A percentile compares a stretch with the other conserved stretches of the same genome.
Conservation (phyloP, 495 filamentous ascomycete genomes). For the Aspergillus asperescens region DNA sequence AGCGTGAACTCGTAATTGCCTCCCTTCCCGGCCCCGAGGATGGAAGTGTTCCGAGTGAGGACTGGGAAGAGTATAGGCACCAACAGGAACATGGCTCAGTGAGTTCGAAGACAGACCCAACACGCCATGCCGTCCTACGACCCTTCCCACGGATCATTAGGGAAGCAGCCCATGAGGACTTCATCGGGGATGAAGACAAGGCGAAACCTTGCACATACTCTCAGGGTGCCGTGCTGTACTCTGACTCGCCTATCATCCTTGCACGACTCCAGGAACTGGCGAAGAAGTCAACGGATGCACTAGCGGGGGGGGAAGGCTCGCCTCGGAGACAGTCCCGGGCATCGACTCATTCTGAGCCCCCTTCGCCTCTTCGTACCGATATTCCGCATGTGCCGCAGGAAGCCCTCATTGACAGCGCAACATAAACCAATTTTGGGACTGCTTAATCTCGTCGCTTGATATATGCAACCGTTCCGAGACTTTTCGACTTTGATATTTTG, state of each 20-base stretch:
- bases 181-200: conserved; percentile 39
- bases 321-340: conserved; percentile 19
- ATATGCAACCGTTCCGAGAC: background rate
- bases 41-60: conserved; percentile 34
- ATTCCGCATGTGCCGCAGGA: background rate
- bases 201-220: conserved; percentile 44
- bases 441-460: background rate
- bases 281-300: conserved; percentile 31
- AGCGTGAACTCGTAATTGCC: conserved; percentile 56
- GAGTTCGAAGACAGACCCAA: conserved; percentile 24
- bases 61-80: conserved; percentile 44
- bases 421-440: background rate
- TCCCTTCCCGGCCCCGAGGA: conserved; percentile 47
- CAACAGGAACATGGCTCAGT: conserved; percentile 21
- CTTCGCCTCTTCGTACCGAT: conserved; percentile 2
- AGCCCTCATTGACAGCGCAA: background rate
- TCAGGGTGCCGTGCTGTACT: conserved; percentile 48
- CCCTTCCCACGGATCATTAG: conserved; percentile 52
- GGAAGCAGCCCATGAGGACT: conserved; percentile 52
- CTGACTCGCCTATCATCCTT: conserved; percentile 49
- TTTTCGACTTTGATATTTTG: too few species aligned
- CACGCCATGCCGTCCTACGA: conserved; percentile 44
- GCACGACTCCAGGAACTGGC: conserved; percentile 46
- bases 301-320: conserved; percentile 20
- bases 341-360: conserved; percentile 11